These are phyloP conservation scores for Aureobasidium pullulans DNA, from an alignment of 2,329 filamentous ascomycete genomes.

Conservation along the genomic window DNA sequence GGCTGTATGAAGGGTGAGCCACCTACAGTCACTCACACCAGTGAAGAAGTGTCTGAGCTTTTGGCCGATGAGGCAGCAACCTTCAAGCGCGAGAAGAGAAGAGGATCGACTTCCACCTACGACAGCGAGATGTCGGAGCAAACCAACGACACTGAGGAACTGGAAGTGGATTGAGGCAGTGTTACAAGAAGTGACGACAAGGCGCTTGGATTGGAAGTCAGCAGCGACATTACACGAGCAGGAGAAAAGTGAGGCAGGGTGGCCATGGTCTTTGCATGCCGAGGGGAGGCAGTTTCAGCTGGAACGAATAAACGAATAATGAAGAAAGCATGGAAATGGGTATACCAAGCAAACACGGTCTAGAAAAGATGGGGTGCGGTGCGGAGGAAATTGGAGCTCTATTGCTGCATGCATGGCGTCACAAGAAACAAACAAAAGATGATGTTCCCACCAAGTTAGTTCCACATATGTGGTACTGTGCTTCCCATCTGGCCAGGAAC, in stretches of 20 bases:
- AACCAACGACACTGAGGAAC: not conserved
- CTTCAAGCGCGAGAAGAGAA: conserved; percentile 12
- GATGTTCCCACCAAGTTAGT: not conserved
- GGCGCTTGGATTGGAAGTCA: not conserved
- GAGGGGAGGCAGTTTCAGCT: not conserved
- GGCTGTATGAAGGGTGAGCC: conserved; percentile 7
- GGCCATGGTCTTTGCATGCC: not conserved
- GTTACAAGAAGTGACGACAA: not conserved
- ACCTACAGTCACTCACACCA: not conserved
- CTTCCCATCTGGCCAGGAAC: not conserved
- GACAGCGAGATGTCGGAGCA: not conserved
- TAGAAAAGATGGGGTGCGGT: not conserved
- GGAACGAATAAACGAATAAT: not conserved
- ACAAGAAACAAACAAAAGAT: not conserved
- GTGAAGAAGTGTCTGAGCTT: not conserved
- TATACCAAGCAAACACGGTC: not conserved
- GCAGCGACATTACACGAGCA: not conserved
- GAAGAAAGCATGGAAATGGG: not conserved
- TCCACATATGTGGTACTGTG: not conserved
- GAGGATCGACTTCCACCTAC: not conserved
- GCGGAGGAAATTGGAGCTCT: not conserved
- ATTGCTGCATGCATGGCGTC: not conserved
- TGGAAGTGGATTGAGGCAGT: not conserved
- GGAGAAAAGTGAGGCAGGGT: not conserved
- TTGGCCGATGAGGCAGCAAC: conserved; percentile 6